Conservation (phyloP, 2,329 filamentous ascomycete genomes). For the Emergomyces pasteurianus region DNA sequence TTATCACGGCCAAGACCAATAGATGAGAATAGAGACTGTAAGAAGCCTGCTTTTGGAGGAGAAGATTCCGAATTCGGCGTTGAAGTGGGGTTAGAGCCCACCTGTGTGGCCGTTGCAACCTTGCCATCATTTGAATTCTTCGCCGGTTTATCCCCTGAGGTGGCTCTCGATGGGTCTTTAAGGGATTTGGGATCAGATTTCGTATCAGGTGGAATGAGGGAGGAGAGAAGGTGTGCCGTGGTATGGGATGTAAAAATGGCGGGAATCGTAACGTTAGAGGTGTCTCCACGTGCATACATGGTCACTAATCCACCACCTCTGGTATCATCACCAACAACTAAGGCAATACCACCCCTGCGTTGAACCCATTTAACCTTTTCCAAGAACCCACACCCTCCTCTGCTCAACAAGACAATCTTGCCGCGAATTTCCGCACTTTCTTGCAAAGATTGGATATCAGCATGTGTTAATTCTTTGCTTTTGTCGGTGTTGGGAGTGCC, state of each 20-base stretch:
- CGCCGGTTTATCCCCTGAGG: conserved; percentile 33
- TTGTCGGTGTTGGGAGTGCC: conserved; percentile 7
- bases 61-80: conserved; percentile 15
- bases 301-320: conserved; percentile 82
- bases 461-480: conserved; percentile 44
- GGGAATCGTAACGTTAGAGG: conserved; percentile 87
- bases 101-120: conserved; percentile 19
- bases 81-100: conserved; percentile 18
- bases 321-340: conserved; percentile 90
- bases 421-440: conserved; percentile 86
- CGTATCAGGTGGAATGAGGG: conserved; percentile 57
- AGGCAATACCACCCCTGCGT: conserved; percentile 70
- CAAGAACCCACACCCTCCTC: conserved; percentile 89
- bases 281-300: conserved; percentile 97
- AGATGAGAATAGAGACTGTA: conserved; percentile 31
- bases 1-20: conserved; percentile 30
- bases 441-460: conserved; percentile 84
- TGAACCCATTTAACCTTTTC: conserved; percentile 98
- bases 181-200: conserved; percentile 48
- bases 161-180: conserved; percentile 46
- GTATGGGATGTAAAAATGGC: conserved; percentile 91
- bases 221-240: conserved; percentile 83
- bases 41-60: conserved; percentile 17
- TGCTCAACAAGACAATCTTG: conserved; percentile 81
- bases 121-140: conserved; percentile 16